Percentiles rank a stretch among this genome's conserved stretches.
Conservation (phyloP, 75 land plant genomes). For the Selaginella moellendorffii region DNA sequence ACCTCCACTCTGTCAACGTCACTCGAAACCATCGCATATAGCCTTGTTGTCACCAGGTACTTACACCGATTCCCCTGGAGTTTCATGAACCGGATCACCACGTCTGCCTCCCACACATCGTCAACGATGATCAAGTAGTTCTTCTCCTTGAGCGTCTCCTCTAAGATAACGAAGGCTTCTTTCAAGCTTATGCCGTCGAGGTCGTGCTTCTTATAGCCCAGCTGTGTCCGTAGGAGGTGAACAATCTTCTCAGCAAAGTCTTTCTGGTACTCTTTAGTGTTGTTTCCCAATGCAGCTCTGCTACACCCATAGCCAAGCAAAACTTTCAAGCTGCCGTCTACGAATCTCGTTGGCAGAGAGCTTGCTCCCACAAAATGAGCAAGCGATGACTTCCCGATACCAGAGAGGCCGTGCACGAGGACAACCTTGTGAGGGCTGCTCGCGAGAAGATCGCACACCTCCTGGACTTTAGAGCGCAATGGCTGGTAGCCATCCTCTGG, state of each 20-base stretch:
- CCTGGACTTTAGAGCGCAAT: no score
- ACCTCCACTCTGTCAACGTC: slow-evolving; percentile 37
- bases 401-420: background rate
- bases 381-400: background rate
- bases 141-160: slow-evolving; percentile 30
- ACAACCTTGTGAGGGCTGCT: background rate
- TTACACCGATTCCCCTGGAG: slow-evolving; percentile 31
- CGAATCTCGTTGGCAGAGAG: background rate
- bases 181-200: background rate
- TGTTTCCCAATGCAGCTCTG: background rate
- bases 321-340: background rate
- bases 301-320: background rate
- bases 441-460: slow-evolving; percentile 17
- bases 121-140: slow-evolving; percentile 30
- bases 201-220: background rate
- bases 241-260: background rate
- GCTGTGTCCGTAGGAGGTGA: background rate
- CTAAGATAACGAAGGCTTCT: background rate
- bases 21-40: slow-evolving; percentile 28
- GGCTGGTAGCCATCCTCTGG: background rate
- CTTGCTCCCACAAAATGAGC: background rate
- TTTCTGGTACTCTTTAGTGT: background rate
- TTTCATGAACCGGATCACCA: slow-evolving; percentile 25
- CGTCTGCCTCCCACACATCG: slow-evolving; percentile 45
- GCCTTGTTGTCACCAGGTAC: slow-evolving; percentile 34